These are phyloP conservation scores for Akanthomyces uredinophilus DNA, from an alignment of 2,329 filamentous ascomycete genomes.

Conservation along the genomic window DNA sequence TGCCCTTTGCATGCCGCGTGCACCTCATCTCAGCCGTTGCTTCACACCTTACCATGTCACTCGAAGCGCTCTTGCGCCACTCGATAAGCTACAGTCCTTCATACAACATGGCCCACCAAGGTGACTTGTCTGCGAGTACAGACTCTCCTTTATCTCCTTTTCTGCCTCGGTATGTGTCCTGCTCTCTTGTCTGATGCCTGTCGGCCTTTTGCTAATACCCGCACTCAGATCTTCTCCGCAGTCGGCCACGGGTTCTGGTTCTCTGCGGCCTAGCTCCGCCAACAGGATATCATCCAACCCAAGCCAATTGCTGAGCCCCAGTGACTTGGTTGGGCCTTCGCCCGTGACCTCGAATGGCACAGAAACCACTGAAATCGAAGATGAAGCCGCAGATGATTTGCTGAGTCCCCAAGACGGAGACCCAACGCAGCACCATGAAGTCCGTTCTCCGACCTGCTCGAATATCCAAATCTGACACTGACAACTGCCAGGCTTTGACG, in stretches of 20 bases:
- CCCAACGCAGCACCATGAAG: constrained; percentile 31
- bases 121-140: constrained; percentile 3
- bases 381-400: constrained; percentile 62
- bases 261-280: constrained; percentile 48
- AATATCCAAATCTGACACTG: constrained; percentile 2
- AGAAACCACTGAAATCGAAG: constrained; percentile 77
- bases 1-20: background rate
- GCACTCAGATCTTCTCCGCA: constrained; percentile 31
- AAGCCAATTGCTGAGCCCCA: constrained; percentile 57
- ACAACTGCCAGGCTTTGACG: constrained; percentile 41
- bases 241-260: constrained; percentile 37
- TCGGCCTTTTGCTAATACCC: background rate
- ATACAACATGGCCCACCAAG: constrained; percentile 5
- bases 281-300: constrained; percentile 44
- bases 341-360: constrained; percentile 83
- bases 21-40: background rate
- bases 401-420: constrained; percentile 26
- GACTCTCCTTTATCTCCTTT: constrained; percentile 37
- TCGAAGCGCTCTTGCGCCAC: background rate
- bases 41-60: background rate
- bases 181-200: background rate
- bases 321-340: constrained; percentile 71
- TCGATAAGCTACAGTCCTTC: background rate
- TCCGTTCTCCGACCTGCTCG: constrained; percentile 19
- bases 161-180: constrained; percentile 44